Evolutionary conservation across 2,329 filamentous ascomycete species (phyloP).

Genomic region (Ceratocystis diversiconidia): DNA sequence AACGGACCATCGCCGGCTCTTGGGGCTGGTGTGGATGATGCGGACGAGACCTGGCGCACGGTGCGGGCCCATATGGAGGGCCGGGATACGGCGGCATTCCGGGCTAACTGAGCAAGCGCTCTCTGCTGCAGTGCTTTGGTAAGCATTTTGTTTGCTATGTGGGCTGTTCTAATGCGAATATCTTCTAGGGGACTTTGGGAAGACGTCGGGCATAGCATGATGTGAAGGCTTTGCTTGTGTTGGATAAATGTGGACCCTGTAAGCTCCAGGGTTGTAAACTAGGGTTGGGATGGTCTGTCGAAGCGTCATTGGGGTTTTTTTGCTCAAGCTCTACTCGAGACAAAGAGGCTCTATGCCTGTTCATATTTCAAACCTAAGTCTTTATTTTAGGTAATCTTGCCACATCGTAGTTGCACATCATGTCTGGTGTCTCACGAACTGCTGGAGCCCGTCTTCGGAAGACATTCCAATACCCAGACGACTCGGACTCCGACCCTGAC

Average conservation of each 20-base stretch:
- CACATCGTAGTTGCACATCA: background rate
- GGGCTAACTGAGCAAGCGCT: background rate
- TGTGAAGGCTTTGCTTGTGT: background rate
- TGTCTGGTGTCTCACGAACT: background rate
- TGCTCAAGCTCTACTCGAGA: too few relatives aligned
- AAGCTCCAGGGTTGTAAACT: background rate
- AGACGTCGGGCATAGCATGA: background rate
- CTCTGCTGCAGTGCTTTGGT: slow-evolving; percentile 16
- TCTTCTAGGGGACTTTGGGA: background rate
- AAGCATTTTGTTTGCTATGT: slow-evolving; percentile 4
- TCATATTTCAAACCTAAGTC: too few relatives aligned
- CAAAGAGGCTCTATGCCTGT: too few relatives aligned
- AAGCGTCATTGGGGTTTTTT: background rate
- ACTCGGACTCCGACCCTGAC: slow-evolving; percentile 36
- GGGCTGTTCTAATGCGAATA: background rate
- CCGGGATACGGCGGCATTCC: background rate
- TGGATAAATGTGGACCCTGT: background rate
- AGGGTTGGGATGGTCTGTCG: slow-evolving; percentile 2
- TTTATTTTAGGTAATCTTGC: background rate
- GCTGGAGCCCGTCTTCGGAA: slow-evolving; percentile 49
- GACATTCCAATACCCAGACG: slow-evolving; percentile 61
- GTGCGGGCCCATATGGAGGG: slow-evolving; percentile 1
- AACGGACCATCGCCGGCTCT: slow-evolving; percentile 47
- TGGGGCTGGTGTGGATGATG: slow-evolving; percentile 39
- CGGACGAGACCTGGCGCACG: slow-evolving; percentile 28